Percentiles rank a stretch among this genome's conserved stretches.
Conservation (phyloP, 106 monocot genomes). For the Platanthera guangdongensis region DNA sequence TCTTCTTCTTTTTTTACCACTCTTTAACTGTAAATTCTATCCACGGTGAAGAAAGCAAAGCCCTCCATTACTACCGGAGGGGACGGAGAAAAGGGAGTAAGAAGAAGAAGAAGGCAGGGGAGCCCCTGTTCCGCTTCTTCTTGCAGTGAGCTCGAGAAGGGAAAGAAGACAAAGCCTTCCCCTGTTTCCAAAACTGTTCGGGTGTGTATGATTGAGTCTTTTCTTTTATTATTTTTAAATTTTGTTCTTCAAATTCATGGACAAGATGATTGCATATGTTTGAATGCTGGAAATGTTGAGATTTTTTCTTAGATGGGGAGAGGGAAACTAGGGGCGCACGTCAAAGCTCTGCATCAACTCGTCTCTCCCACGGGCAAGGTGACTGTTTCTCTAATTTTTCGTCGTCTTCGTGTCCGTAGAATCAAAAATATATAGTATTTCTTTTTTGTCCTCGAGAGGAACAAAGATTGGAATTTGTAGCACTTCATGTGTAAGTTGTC, state of each 20-base stretch:
- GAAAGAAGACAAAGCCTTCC: neutral
- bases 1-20: neutral
- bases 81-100: neutral
- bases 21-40: neutral
- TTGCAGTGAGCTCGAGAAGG: neutral
- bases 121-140: neutral
- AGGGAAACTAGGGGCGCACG: neutral
- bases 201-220: neutral
- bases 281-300: neutral
- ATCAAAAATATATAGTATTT: neutral
- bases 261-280: neutral
- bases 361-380: conserved; percentile 8
- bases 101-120: neutral
- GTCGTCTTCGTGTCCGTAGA: neutral
- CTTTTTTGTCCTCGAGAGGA: neutral
- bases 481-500: neutral
- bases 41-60: neutral
- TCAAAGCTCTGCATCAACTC: conserved; percentile 5
- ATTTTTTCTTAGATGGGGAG: conserved; percentile 1
- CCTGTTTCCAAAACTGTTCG: neutral
- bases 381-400: neutral
- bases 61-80: neutral
- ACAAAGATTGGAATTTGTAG: neutral
- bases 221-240: neutral
- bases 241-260: neutral